phyloP scores from a whole-genome alignment of 2,329 filamentous ascomycete species.

The Curvularia spicifera region DNA sequence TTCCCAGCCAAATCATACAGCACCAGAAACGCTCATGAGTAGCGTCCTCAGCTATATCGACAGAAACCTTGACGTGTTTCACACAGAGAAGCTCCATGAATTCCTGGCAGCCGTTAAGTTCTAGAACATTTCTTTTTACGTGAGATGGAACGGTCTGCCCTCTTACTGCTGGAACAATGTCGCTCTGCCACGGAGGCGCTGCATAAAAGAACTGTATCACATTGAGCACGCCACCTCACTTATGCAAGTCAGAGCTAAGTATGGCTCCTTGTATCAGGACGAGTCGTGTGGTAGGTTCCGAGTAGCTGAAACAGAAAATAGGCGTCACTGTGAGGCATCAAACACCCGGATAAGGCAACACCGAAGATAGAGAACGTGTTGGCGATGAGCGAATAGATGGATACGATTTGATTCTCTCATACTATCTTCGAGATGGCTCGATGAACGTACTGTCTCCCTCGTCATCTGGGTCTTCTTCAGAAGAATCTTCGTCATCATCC shows the following conservation, averaged over 20 bases:
- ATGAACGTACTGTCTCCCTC: conserved; percentile 25
- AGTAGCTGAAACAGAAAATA: neutral
- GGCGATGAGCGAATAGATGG: no score
- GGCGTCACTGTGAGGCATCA: neutral
- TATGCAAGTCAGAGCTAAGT: neutral
- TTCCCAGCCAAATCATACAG: neutral
- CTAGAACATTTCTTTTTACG: neutral
- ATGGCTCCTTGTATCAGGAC: neutral
- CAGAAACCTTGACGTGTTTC: neutral
- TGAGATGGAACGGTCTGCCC: neutral
- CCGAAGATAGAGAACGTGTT: neutral
- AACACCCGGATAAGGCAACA: neutral
- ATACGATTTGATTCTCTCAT: neutral
- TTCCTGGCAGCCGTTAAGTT: neutral
- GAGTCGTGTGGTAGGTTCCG: neutral
- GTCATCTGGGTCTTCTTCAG: conserved; percentile 29
- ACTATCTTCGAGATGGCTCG: conserved; percentile 19
- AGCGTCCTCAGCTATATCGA: neutral
- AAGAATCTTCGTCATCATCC: conserved; percentile 26
- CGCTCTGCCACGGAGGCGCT: neutral
- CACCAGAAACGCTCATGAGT: neutral
- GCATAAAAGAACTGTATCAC: neutral
- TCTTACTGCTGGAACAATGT: neutral
- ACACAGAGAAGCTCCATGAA: neutral
- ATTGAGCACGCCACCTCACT: neutral